Conservation (phyloP, 2,329 filamentous ascomycete genomes). For the Ascochyta fabae region DNA sequence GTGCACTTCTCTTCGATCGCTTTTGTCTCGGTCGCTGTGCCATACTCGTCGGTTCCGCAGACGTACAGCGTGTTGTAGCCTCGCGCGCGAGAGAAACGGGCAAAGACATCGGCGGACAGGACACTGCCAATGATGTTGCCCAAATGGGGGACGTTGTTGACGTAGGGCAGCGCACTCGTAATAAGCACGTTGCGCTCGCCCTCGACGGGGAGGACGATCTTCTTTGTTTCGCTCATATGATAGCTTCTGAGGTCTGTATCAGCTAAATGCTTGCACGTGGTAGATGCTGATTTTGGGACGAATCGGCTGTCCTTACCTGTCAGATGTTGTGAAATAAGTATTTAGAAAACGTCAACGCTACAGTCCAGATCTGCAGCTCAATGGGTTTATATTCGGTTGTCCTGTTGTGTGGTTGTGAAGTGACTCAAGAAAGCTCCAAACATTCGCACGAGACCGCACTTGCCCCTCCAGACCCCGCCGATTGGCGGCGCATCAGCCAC, state of each 20-base stretch:
- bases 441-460: constrained; percentile 20
- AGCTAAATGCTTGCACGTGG: constrained; percentile 8
- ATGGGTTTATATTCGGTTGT: background rate
- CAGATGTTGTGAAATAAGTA: background rate
- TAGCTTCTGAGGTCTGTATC: constrained; percentile 8
- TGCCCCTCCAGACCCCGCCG: constrained; percentile 36
- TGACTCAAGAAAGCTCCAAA: constrained; percentile 33
- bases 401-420: constrained; percentile 15
- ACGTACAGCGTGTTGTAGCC: constrained; percentile 82
- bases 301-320: constrained; percentile 1
- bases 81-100: constrained; percentile 76
- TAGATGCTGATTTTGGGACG: background rate
- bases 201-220: constrained; percentile 56
- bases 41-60: constrained; percentile 93
- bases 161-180: constrained; percentile 89
- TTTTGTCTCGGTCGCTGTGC: constrained; percentile 94
- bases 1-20: constrained; percentile 86
- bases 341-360: background rate
- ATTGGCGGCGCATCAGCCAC: constrained; percentile 19
- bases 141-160: constrained; percentile 77
- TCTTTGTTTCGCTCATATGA: constrained; percentile 43
- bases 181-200: constrained; percentile 85
- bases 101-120: constrained; percentile 83
- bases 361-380: constrained; percentile 3
- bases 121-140: constrained; percentile 62